phyloP scores from a whole-genome alignment of 148 eudicot genomes.

The Rhododendron griersonianum region DNA sequence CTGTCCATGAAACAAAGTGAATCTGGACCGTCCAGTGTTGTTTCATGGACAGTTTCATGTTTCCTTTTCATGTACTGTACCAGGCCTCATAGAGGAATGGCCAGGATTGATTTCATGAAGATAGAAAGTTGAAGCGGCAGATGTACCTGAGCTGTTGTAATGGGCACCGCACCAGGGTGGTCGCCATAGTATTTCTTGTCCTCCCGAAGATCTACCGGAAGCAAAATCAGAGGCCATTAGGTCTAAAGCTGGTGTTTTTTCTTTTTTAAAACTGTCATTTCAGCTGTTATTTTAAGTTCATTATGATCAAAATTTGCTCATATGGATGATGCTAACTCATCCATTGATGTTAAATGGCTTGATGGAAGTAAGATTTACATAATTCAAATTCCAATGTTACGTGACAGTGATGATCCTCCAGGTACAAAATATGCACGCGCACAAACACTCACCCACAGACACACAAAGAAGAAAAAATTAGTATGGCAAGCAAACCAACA shows the following conservation, averaged over 20 bases:
- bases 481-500: background rate
- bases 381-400: background rate
- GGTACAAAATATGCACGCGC: background rate
- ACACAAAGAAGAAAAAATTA: background rate
- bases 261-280: background rate
- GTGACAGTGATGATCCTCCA: background rate
- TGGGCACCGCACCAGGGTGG: constrained; percentile 79
- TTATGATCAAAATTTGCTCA: background rate
- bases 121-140: background rate
- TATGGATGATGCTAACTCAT: background rate
- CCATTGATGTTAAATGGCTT: background rate
- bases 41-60: no score
- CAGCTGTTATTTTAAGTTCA: background rate
- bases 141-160: constrained; percentile 60
- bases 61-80: no score
- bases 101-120: background rate
- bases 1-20: no score
- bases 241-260: background rate
- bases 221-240: background rate
- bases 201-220: constrained; percentile 71
- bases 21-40: no score
- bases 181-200: constrained; percentile 64
- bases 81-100: background rate
- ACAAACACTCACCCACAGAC: background rate
- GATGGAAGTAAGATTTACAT: background rate